Conservation (phyloP, 352 stramenopile genomes). For the Phytophthora pseudosyringae region DNA sequence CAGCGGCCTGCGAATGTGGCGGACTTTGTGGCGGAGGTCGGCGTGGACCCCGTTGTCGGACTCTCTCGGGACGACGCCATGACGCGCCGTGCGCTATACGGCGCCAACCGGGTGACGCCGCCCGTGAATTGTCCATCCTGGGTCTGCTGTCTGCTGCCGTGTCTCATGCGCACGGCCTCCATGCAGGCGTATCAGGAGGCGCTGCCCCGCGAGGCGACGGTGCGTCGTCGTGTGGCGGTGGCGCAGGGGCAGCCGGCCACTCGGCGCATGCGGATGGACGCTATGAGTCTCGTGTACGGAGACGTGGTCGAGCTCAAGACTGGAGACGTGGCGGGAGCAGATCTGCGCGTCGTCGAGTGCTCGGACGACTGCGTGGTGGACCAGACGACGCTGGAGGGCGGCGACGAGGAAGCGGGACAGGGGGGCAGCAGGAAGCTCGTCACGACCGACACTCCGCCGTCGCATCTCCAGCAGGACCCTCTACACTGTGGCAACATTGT, state of each 20-base stretch:
- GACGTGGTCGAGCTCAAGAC: conserved; percentile 93
- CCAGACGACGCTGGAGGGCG: conserved; percentile 52
- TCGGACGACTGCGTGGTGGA: conserved; percentile 80
- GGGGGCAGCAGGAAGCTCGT: conserved; percentile 47
- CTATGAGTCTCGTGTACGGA: conserved; percentile 88
- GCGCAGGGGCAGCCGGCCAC: conserved; percentile 41
- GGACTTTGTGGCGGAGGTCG: conserved; percentile 71
- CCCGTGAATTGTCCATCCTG: conserved; percentile 94
- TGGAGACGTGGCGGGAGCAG: conserved; percentile 91
- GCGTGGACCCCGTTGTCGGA: conserved; percentile 58
- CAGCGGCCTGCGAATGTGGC: conserved; percentile 43
- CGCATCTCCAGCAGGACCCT: conserved; percentile 33
- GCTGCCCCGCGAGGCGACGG: conserved; percentile 91
- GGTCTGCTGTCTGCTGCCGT: conserved; percentile 94
- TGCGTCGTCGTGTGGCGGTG: conserved; percentile 56
- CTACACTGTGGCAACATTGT: conserved; percentile 72
- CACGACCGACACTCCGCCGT: conserved; percentile 23
- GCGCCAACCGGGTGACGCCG: conserved; percentile 90
- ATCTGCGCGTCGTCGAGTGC: conserved; percentile 85
- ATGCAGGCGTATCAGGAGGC: conserved; percentile 91
- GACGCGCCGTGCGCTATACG: conserved; percentile 67
- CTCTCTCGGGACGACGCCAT: conserved; percentile 82
- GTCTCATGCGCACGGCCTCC: conserved; percentile 89
- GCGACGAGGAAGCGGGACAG: conserved; percentile 38
- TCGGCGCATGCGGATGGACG: conserved; percentile 91